Base-by-base conservation (phyloP, 768 basidiomycete genomes). In the Kwoniella sp. region DNA sequence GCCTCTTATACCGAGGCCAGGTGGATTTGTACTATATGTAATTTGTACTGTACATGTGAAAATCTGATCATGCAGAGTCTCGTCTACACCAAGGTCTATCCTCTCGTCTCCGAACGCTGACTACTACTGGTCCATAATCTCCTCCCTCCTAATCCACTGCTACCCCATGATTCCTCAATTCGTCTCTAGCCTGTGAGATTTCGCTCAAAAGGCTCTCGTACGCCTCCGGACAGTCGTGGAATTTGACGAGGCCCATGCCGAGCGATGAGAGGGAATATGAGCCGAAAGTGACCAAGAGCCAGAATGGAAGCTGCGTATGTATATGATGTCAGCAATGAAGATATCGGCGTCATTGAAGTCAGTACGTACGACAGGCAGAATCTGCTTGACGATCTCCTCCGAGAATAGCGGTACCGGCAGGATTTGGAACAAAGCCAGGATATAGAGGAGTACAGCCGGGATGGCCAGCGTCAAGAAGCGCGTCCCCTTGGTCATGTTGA, bases 151-250 rank as follows among this genome's bases (percentile, higher is more conserved):
- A 85, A 72, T 88, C 88, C 58, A 88, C 86, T 25, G 82, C 83
- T 29, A 89, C 86, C 9, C 86, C 87, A 65, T 82, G 83, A 58
- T 82, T 77, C 72, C 87, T 83, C 60, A 89, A 73, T 64, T 87
- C 87, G 66, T 86, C 79, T 72, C 85, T 86, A 21, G 85, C 85
- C 55, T 81, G 80, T 27, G 81, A 82, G 36, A 90, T 87, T 82
- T 90, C 88, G 87, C 88, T 72, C 29, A 76, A 60, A 57, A 91
- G 78, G 76, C 89, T 88, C 13, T 84, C 82, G 68, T 91, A 89
- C 4, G 90, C 90, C 68, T 91, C 89, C 44, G 89, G 88, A 75
- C 89, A 89, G 69, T 91, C 90, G 70, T 85, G 81, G 70, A 90
- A 88, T 1, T 87, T 87, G 68, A 86, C 84, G 47, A 91, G 73